phyloP scores from a whole-genome alignment of 371 early-diverging fungal genomes.

The Mortierella sp. region DNA sequence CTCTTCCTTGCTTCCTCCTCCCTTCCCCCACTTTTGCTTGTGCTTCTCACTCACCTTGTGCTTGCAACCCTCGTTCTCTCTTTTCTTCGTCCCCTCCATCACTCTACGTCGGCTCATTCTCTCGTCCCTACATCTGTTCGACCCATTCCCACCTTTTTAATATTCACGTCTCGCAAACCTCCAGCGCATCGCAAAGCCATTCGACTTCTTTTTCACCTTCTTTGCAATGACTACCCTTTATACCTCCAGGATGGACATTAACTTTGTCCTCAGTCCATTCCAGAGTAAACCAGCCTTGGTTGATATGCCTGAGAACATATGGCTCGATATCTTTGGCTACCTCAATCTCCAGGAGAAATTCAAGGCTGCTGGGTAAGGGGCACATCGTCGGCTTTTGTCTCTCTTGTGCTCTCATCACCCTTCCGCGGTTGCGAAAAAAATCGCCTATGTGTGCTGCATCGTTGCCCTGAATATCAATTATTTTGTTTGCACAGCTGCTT shows the following conservation, averaged over 20 bases:
- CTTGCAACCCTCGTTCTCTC: background rate
- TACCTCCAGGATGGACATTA: conserved; percentile 18
- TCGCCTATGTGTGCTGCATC: no score
- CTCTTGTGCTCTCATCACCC: background rate
- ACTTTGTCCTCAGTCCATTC: conserved; percentile 1
- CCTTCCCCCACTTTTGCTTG: background rate
- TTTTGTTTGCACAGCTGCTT: no score
- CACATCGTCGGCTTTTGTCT: background rate
- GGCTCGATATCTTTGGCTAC: conserved; percentile 48
- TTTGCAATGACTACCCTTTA: background rate
- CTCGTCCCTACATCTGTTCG: background rate
- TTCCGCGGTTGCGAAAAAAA: no score
- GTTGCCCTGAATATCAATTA: no score
- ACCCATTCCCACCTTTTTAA: no score
- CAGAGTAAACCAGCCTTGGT: background rate
- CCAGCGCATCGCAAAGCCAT: no score
- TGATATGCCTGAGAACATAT: conserved; percentile 50
- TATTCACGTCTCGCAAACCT: no score
- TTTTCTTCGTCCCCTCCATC: background rate
- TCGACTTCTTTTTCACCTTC: background rate
- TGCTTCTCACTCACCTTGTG: background rate
- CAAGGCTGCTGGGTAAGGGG: conserved; percentile 33
- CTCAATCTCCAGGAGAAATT: conserved; percentile 47
- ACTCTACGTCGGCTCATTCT: conserved; percentile 5
- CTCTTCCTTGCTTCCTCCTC: background rate